phyloP scores from a whole-genome alignment of 805 yeast genomes.

The Jamesozyma rosinii region DNA sequence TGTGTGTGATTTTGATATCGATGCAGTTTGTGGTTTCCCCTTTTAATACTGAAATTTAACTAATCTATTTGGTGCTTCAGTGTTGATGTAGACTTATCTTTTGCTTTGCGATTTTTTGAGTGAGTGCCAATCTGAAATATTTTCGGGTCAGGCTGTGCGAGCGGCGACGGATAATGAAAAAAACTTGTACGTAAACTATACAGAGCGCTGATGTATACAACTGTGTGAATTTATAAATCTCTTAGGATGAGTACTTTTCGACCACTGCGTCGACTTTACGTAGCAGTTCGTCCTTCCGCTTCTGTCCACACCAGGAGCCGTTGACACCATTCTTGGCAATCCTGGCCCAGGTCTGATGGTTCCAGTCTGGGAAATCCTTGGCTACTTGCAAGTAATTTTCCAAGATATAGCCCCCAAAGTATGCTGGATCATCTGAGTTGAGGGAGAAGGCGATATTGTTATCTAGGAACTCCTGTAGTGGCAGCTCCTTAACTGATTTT shows the following conservation, averaged over 20 bases:
- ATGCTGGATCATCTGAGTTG: slow-evolving; percentile 75
- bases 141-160: too few species aligned
- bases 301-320: slow-evolving; percentile 66
- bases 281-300: slow-evolving; percentile 42
- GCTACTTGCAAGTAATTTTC: slow-evolving; percentile 67
- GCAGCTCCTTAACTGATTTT: slow-evolving; percentile 54
- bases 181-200: too few species aligned
- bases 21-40: too few species aligned
- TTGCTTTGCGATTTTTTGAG: too few species aligned
- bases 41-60: too few species aligned
- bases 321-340: slow-evolving; percentile 58
- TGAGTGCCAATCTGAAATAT: too few species aligned
- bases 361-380: slow-evolving; percentile 50
- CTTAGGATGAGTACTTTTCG: slow-evolving; percentile 1
- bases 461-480: slow-evolving; percentile 52
- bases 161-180: too few species aligned
- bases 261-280: slow-evolving; percentile 36
- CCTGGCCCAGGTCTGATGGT: slow-evolving; percentile 48
- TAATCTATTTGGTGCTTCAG: too few species aligned
- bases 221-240: too few species aligned
- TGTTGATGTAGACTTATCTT: too few species aligned
- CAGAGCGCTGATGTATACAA: too few species aligned
- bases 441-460: slow-evolving; percentile 60
- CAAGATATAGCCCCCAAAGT: slow-evolving; percentile 75
- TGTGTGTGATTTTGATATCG: neutral